These are phyloP conservation scores for Kwoniella sp. DNA, from an alignment of 768 basidiomycete genomes.

Conservation along the genomic window DNA sequence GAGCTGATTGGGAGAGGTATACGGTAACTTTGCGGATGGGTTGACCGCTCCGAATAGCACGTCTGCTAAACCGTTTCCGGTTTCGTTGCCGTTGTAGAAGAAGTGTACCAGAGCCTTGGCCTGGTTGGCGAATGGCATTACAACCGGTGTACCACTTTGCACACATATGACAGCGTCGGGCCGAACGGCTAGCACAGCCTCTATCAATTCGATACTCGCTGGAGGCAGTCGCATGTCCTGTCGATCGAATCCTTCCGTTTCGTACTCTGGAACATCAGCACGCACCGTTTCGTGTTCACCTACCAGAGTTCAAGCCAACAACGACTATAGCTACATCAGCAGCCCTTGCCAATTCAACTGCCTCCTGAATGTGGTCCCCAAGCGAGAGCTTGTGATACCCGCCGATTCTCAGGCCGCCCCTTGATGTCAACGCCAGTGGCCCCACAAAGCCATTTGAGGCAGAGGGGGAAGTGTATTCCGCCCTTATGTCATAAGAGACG, in stretches of 20 bases:
- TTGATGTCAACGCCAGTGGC: neutral
- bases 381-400: constrained; percentile 19
- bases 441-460: constrained; percentile 27
- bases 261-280: too few relatives aligned
- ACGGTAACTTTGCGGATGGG: constrained; percentile 31
- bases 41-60: constrained; percentile 34
- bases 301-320: neutral
- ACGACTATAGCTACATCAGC: constrained; percentile 52
- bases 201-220: constrained; percentile 27
- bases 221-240: constrained; percentile 54
- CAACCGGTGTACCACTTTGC: constrained; percentile 50
- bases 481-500: constrained; percentile 13
- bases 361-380: constrained; percentile 37
- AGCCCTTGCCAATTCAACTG: constrained; percentile 48
- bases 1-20: constrained; percentile 58
- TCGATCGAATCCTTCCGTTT: constrained; percentile 69
- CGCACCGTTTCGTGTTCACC: too few relatives aligned
- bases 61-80: constrained; percentile 35
- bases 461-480: constrained; percentile 31
- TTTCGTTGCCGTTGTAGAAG: constrained; percentile 32
- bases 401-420: constrained; percentile 31
- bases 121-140: constrained; percentile 64
- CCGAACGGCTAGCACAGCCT: constrained; percentile 27
- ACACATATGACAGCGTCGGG: constrained; percentile 16
- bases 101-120: constrained; percentile 60